Percentiles rank a stretch among this genome's conserved stretches.
phyloP scores from a whole-genome alignment of 441 rosid genomes.

The Syzygium syzygioides region DNA sequence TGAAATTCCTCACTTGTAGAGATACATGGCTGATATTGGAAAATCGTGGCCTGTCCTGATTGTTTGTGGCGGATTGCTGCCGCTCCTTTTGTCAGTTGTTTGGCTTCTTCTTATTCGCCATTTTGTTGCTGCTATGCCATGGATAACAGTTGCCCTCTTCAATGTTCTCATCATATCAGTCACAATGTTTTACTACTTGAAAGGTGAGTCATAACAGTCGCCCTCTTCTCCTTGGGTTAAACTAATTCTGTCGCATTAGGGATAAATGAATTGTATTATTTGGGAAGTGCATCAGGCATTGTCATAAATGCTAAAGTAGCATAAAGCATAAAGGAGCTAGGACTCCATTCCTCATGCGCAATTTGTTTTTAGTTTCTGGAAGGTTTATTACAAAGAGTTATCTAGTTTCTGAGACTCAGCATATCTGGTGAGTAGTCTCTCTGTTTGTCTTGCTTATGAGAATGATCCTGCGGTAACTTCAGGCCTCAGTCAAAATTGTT shows the following conservation, averaged over 20 bases:
- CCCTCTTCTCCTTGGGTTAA: not conserved
- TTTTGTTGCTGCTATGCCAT: conserved; percentile 96
- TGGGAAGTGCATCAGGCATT: not conserved
- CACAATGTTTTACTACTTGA: conserved; percentile 79
- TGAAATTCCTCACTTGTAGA: conserved; percentile 40
- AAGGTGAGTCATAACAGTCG: conserved; percentile 39
- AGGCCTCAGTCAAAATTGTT: not conserved
- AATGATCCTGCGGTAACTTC: not conserved
- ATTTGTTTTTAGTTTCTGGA: not conserved
- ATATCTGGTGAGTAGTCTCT: not conserved
- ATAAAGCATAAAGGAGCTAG: not conserved
- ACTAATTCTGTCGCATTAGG: not conserved
- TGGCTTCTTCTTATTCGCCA: conserved; percentile 92
- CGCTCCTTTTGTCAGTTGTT: conserved; percentile 76
- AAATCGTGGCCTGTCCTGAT: conserved; percentile 93
- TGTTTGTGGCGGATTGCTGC: conserved; percentile 91
- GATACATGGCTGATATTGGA: conserved; percentile 90
- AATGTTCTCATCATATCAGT: conserved; percentile 78
- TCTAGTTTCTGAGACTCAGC: not conserved
- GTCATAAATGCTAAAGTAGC: not conserved
- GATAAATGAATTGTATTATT: not conserved
- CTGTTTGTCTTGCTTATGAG: not conserved
- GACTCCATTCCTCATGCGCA: not conserved
- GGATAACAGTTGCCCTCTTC: conserved; percentile 88
- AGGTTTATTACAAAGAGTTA: not conserved